These are phyloP conservation scores for Whalleya microplaca DNA, from an alignment of 2,329 filamentous ascomycete species.

Conservation along the genomic window DNA sequence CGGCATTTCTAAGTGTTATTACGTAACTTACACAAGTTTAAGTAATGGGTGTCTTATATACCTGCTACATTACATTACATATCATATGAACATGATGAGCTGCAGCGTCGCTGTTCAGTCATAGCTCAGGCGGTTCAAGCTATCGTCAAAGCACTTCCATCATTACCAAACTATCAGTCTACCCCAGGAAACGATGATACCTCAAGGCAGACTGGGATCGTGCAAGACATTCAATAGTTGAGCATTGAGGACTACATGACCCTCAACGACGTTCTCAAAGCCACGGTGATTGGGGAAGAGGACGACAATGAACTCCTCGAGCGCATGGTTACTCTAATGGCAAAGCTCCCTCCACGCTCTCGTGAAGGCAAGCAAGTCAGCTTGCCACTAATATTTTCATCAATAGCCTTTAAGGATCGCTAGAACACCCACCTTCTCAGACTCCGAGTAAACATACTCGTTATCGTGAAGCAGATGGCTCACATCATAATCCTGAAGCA, in stretches of 20 bases:
- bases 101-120: no score
- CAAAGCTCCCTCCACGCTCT: slow-evolving; percentile 24
- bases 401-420: slow-evolving; percentile 21
- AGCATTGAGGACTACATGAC: slow-evolving; percentile 22
- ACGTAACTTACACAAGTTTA: no score
- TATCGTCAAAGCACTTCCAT: slow-evolving; percentile 18
- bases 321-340: slow-evolving; percentile 23
- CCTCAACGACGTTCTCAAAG: slow-evolving; percentile 16
- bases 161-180: slow-evolving; percentile 24
- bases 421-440: slow-evolving; percentile 26
- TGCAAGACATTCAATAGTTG: slow-evolving; percentile 18
- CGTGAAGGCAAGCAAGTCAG: slow-evolving; percentile 18
- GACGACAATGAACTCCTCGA: slow-evolving; percentile 25
- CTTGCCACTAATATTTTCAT: slow-evolving; percentile 24
- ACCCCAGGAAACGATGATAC: slow-evolving; percentile 24
- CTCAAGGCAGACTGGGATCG: slow-evolving; percentile 20
- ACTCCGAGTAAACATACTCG: slow-evolving; percentile 3
- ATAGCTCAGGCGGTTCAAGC: slow-evolving; percentile 17
- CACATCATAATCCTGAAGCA: slow-evolving; percentile 33
- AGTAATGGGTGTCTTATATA: no score
- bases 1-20: no score
- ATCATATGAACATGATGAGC: no score
- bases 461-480: slow-evolving; percentile 33
- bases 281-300: slow-evolving; percentile 17
- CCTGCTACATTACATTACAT: no score